phyloP scores from a whole-genome alignment of 2,329 filamentous ascomycete genomes.

The Neophaeococcomyces mojaviensis region DNA sequence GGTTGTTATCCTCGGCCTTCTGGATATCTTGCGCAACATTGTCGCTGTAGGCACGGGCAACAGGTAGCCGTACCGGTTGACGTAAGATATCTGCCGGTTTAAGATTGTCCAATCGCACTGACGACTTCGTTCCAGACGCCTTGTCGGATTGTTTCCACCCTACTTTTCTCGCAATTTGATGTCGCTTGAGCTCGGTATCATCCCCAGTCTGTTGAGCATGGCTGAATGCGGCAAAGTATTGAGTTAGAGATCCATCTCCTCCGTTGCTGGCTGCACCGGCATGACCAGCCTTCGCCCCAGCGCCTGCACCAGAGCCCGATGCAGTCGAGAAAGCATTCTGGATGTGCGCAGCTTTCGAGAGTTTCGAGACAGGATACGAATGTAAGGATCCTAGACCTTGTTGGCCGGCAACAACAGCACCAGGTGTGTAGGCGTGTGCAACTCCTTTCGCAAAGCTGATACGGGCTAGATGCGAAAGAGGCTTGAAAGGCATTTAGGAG shows the following conservation, averaged over 20 bases:
- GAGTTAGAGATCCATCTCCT: slow-evolving; percentile 65
- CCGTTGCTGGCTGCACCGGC: slow-evolving; percentile 40
- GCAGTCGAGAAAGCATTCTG: slow-evolving; percentile 67
- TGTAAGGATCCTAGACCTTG: slow-evolving; percentile 60
- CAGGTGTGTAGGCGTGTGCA: slow-evolving; percentile 96
- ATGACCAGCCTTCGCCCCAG: slow-evolving; percentile 50
- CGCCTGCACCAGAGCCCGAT: slow-evolving; percentile 42
- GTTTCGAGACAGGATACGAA: slow-evolving; percentile 43
- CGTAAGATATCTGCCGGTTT: slow-evolving; percentile 19
- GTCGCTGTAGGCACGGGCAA: slow-evolving; percentile 46
- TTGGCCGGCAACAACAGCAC: slow-evolving; percentile 79
- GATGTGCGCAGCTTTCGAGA: slow-evolving; percentile 54
- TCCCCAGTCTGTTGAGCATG: slow-evolving; percentile 61
- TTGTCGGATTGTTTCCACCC: slow-evolving; percentile 65
- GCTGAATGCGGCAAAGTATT: slow-evolving; percentile 87
- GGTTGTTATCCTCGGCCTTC: slow-evolving; percentile 44
- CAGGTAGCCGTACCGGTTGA: slow-evolving; percentile 14
- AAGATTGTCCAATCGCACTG: slow-evolving; percentile 21
- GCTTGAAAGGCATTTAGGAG: slow-evolving; percentile 82
- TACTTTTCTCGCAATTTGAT: slow-evolving; percentile 78
- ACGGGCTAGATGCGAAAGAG: slow-evolving; percentile 77
- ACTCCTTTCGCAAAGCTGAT: slow-evolving; percentile 95
- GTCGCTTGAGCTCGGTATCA: slow-evolving; percentile 83
- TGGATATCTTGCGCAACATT: slow-evolving; percentile 54
- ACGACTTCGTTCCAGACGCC: slow-evolving; percentile 20